A percentile compares a stretch with the other conserved stretches of the same genome.
phyloP scores from a whole-genome alignment of 768 basidiomycete genomes.

The Leucosporidium creatinivorum region DNA sequence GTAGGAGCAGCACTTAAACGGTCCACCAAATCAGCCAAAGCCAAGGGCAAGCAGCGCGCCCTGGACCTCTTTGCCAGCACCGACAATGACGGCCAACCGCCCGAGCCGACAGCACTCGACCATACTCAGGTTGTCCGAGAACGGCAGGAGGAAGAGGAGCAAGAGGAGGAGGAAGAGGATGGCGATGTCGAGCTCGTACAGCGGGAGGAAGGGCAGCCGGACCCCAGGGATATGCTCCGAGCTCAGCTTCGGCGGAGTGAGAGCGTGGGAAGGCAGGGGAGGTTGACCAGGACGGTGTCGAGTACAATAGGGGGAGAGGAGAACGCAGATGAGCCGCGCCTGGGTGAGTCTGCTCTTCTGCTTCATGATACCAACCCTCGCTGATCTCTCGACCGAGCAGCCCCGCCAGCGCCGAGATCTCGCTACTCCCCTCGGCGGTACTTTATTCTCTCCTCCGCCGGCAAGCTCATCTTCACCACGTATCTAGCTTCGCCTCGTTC shows the following conservation, averaged over 20 bases:
- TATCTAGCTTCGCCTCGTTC: conserved; percentile 40
- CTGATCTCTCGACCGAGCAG: not conserved
- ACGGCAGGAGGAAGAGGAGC: conserved; percentile 4
- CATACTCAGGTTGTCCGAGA: not conserved
- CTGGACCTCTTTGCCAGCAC: not conserved
- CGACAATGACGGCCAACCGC: not conserved
- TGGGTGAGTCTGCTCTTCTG: not conserved
- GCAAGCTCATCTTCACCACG: conserved; percentile 95
- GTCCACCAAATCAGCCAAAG: not conserved
- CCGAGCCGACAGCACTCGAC: not conserved
- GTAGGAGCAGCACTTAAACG: not conserved
- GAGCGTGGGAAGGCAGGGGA: not conserved
- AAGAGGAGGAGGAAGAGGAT: conserved; percentile 13
- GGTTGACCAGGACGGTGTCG: not conserved
- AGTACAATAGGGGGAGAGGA: not conserved
- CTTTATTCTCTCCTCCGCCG: conserved; percentile 87
- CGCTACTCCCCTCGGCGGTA: conserved; percentile 53
- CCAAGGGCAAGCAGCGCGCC: not conserved
- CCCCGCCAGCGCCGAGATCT: not conserved
- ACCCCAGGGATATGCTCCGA: conserved; percentile 26
- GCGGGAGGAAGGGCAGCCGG: conserved; percentile 9
- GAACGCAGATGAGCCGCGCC: not conserved
- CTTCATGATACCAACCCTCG: not conserved
- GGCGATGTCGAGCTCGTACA: not conserved
- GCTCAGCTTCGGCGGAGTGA: conserved; percentile 11